Evolutionary conservation across 345 rosid species (phyloP).

Genomic region (Crucihimalaya himalaica): DNA sequence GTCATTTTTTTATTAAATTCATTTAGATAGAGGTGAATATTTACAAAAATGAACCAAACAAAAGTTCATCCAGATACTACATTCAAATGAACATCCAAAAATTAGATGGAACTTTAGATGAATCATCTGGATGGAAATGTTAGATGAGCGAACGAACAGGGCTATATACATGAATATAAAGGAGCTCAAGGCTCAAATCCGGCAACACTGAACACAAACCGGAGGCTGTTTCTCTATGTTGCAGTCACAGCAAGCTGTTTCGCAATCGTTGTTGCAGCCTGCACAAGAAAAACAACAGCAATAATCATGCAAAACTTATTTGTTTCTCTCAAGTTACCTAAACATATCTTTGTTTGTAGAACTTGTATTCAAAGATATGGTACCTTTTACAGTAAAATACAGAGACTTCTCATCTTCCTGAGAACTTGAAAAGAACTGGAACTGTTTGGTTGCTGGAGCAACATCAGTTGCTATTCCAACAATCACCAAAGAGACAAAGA

Average conservation of each 20-base stretch:
- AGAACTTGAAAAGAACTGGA: not conserved
- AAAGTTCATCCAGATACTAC: too few species aligned
- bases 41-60: too few species aligned
- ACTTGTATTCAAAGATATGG: not conserved
- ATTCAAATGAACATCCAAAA: too few species aligned
- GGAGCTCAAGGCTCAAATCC: conserved; percentile 2
- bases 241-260: conserved; percentile 75
- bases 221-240: conserved; percentile 70
- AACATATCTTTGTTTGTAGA: not conserved
- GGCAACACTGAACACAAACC: conserved; percentile 65
- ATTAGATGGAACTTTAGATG: too few species aligned
- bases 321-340: not conserved
- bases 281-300: conserved; percentile 27
- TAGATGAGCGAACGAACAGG: too few species aligned
- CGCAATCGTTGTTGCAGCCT: conserved; percentile 81
- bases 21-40: too few species aligned
- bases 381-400: conserved; percentile 29
- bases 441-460: conserved; percentile 6
- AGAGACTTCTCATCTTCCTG: conserved; percentile 16
- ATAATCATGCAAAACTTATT: not conserved
- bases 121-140: too few species aligned
- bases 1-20: too few species aligned
- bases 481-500: conserved; percentile 26
- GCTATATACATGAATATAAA: not conserved
- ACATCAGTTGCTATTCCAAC: not conserved